phyloP scores from a whole-genome alignment of 1,139 yeast genomes.

The Geotrichum aggregatum region DNA sequence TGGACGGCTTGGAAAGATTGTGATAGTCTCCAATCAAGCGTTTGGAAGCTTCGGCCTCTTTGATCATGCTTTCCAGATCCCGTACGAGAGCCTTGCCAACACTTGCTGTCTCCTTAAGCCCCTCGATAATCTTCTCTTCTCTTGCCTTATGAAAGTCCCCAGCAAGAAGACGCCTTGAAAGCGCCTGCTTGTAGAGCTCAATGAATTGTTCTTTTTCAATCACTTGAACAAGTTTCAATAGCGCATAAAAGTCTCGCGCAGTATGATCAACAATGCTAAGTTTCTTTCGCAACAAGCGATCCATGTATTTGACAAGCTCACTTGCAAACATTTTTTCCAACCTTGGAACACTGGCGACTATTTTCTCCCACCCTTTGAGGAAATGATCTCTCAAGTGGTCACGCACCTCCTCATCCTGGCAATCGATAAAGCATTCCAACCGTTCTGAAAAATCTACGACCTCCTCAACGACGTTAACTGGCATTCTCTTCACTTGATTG shows the following conservation, averaged over 20 bases:
- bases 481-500: too few relatives aligned
- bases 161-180: constrained; percentile 40
- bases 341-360: too few relatives aligned
- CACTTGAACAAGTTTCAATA: neutral
- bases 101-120: constrained; percentile 38
- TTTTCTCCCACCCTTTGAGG: too few relatives aligned
- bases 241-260: too few relatives aligned
- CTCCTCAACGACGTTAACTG: too few relatives aligned
- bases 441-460: too few relatives aligned
- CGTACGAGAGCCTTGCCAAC: constrained; percentile 33
- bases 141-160: constrained; percentile 30
- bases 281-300: neutral
- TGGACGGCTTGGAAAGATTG: constrained; percentile 21
- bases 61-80: constrained; percentile 38
- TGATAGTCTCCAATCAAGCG: constrained; percentile 19
- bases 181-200: constrained; percentile 36
- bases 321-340: too few relatives aligned
- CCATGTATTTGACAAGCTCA: too few relatives aligned
- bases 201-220: neutral
- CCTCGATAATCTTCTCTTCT: constrained; percentile 25
- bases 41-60: constrained; percentile 35
- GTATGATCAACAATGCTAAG: too few relatives aligned
- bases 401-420: too few relatives aligned
- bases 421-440: too few relatives aligned
- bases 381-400: too few relatives aligned